Evolutionary conservation across 129 eudicot genomes (phyloP), one percentile per base, ranked within the genome.

Genomic region (Pittosporum tobira): DNA sequence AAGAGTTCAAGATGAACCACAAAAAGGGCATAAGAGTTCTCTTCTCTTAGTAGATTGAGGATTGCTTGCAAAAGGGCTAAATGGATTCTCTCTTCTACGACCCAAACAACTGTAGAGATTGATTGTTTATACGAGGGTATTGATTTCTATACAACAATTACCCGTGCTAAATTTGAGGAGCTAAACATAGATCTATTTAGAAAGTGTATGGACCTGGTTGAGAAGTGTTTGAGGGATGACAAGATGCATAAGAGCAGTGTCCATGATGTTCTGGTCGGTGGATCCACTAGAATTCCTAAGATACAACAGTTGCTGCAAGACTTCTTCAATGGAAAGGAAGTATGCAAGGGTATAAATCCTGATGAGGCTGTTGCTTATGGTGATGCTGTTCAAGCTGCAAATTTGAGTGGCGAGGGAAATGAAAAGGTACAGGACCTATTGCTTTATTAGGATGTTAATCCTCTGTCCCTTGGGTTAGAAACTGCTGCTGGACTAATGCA

Each of bases 151-250:
- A 43, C 81, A 0, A 54, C 81, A 5, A 76, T n/a, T n/a, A n/a
- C n/a, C n/a, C n/a, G n/a, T n/a, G n/a, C n/a, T n/a, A n/a, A n/a
- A n/a, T n/a, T n/a, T n/a, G n/a, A n/a, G n/a, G n/a, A n/a, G n/a
- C n/a, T n/a, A n/a, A n/a, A n/a, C n/a, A n/a, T n/a, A n/a, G n/a
- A n/a, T n/a, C n/a, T n/a, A n/a, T n/a, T n/a, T n/a, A n/a, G n/a
- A n/a, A n/a, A n/a, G n/a, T n/a, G 84, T 29, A 73, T 78, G 84
- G 84, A 78, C 62, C 84, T 76, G 0, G 84, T 78, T 0, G 84
- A 73, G 67, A 78, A 78, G 64, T 78, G 84, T 26, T 62, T 78
- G 61, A 69, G 84, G 57, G 79, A 78, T 52, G 84, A 79, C 0
- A 71, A 71, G 48, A 72, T 72, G 71, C 67, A 72, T 30, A 72